These are phyloP conservation scores for Komagataella phaffii DNA, from an alignment of 805 yeast species.

Conservation along the genomic window DNA sequence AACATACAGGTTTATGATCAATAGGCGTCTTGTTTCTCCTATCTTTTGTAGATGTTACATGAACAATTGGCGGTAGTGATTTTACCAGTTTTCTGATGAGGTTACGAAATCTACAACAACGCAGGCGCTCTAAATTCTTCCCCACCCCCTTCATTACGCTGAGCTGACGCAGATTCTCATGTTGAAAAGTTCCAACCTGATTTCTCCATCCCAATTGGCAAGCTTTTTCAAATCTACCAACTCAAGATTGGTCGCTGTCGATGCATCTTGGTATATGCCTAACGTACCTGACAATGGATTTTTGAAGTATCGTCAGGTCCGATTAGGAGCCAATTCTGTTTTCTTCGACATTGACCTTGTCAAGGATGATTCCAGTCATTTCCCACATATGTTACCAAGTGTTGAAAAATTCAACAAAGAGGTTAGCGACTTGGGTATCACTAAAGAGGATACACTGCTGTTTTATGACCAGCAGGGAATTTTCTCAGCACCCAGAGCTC, in stretches of 20 bases:
- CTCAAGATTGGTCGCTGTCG: conserved; percentile 39
- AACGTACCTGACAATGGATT: conserved; percentile 46
- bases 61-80: neutral
- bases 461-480: conserved; percentile 80
- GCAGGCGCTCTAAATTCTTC: no score
- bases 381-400: conserved; percentile 87
- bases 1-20: neutral
- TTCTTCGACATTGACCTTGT: conserved; percentile 71
- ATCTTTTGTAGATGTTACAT: no score
- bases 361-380: conserved; percentile 43
- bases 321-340: conserved; percentile 49
- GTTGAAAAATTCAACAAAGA: conserved; percentile 37
- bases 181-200: neutral
- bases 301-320: conserved; percentile 40
- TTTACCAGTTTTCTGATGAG: neutral
- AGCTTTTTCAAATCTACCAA: conserved; percentile 6
- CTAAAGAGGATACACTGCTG: conserved; percentile 44
- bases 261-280: conserved; percentile 91
- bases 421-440: conserved; percentile 42
- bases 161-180: no score
- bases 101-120: no score
- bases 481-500: conserved; percentile 82
- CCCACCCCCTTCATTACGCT: no score
- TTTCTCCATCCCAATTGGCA: conserved; percentile 12
- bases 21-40: neutral